Percentiles rank a stretch among this genome's conserved stretches.
These are phyloP conservation scores for Tremellales sp. DNA, from an alignment of 1,284 basidiomycete species.

Conservation along the genomic window DNA sequence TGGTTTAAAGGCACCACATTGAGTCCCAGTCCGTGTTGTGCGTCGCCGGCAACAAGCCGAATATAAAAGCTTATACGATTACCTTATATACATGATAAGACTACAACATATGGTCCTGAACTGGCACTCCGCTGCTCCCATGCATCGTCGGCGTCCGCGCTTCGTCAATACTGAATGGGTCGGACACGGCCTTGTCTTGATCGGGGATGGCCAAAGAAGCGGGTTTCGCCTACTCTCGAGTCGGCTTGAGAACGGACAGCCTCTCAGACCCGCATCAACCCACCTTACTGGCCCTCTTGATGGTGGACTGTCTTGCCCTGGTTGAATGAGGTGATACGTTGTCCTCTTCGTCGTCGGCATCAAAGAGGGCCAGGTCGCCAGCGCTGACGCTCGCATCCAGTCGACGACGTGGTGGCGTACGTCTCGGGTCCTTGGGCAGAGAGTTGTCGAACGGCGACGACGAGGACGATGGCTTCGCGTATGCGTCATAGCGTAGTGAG, in stretches of 20 bases:
- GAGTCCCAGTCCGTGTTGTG: too few relatives aligned
- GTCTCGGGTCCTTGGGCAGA: not conserved
- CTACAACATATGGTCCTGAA: too few relatives aligned
- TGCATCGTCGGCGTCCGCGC: not conserved
- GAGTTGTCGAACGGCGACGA: not conserved
- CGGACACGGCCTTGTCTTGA: not conserved
- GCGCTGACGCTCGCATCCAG: not conserved
- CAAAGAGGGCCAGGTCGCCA: not conserved
- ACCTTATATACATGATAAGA: too few relatives aligned
- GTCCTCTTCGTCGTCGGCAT: not conserved
- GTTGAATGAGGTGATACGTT: too few relatives aligned
- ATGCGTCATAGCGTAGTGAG: slow-evolving; percentile 23
- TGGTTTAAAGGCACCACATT: too few relatives aligned
- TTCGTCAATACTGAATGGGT: not conserved
- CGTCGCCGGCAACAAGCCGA: too few relatives aligned
- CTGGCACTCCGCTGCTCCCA: too few relatives aligned
- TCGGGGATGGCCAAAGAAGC: too few relatives aligned
- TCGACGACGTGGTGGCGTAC: not conserved
- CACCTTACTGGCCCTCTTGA: too few relatives aligned
- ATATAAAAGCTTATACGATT: too few relatives aligned
- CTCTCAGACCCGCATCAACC: not conserved
- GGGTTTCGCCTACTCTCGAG: too few relatives aligned
- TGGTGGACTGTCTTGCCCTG: too few relatives aligned
- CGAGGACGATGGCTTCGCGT: slow-evolving; percentile 7
- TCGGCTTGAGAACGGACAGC: not conserved